phyloP scores from a whole-genome alignment of 257 asterid genomes.

The Voacanga thouarsii region DNA sequence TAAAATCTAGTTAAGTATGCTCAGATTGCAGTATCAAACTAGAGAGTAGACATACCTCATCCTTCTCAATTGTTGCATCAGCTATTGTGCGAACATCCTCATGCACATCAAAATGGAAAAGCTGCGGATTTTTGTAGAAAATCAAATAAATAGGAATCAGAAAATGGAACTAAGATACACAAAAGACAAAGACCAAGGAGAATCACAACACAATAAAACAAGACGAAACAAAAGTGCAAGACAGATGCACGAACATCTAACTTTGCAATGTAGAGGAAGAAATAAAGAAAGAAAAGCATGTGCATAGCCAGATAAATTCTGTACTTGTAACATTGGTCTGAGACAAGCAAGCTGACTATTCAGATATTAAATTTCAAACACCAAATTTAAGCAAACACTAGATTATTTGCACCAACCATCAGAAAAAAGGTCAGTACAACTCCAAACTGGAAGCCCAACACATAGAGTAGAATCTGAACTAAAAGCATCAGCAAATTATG shows the following conservation, averaged over 20 bases:
- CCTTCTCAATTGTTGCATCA: slow-evolving; percentile 95
- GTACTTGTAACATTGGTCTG: not conserved
- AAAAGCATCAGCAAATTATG: not conserved
- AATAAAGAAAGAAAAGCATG: not conserved
- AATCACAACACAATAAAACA: not conserved
- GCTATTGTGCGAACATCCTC: slow-evolving; percentile 98
- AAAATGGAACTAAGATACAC: not conserved
- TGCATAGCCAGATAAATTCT: not conserved
- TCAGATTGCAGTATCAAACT: not conserved
- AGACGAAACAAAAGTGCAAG: not conserved
- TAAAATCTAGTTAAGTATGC: not conserved
- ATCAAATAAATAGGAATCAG: not conserved
- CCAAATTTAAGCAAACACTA: not conserved
- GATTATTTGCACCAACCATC: not conserved
- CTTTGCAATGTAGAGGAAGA: not conserved
- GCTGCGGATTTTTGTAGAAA: slow-evolving; percentile 39
- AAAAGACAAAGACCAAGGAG: not conserved
- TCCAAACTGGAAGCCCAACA: not conserved
- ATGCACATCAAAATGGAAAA: slow-evolving; percentile 98
- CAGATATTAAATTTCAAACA: not conserved
- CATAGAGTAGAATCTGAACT: not conserved
- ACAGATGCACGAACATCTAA: not conserved
- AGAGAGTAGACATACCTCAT: slow-evolving; percentile 57
- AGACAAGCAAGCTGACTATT: not conserved
- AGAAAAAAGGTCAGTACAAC: not conserved